Conservation (phyloP, 2,329 filamentous ascomycete genomes). For the Chaetomiaceae sp. region DNA sequence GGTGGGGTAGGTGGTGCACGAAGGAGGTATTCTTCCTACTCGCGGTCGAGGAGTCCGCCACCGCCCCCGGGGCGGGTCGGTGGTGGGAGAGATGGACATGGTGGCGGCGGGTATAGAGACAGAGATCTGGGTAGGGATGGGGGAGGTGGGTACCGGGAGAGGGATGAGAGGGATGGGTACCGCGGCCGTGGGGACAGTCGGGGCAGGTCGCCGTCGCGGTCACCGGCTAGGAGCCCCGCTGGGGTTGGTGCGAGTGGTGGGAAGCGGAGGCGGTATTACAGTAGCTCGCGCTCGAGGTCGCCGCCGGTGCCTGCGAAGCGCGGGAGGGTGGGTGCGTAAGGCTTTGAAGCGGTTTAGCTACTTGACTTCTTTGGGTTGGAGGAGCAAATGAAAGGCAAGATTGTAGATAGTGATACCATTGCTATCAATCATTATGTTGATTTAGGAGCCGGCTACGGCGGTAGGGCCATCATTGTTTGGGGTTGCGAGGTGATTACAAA, state of each 20-base stretch:
- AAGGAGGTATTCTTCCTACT: neutral
- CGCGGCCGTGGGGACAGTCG: constrained; percentile 1
- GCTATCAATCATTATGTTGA: neutral
- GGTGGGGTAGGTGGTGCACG: neutral
- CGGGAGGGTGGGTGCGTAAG: constrained; percentile 21
- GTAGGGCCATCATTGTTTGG: no score
- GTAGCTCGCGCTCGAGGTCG: constrained; percentile 21
- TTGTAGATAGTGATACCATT: constrained; percentile 8
- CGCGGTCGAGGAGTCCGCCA: neutral
- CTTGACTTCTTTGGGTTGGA: neutral
- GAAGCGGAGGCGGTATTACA: constrained; percentile 21
- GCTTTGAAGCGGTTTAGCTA: neutral
- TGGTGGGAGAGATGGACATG: neutral
- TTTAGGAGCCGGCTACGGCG: no score
- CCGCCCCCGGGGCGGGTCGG: neutral
- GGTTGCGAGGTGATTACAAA: no score
- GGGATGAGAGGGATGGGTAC: neutral
- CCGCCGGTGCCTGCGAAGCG: constrained; percentile 20
- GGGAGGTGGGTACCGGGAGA: neutral
- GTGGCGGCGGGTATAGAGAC: neutral
- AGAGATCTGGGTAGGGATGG: neutral
- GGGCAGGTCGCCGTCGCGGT: constrained; percentile 5
- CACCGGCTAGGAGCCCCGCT: constrained; percentile 1
- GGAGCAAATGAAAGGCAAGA: neutral
- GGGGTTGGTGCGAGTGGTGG: neutral